Conservation (phyloP, 192 early-diverging fungal species). For the Linnemannia exigua region DNA sequence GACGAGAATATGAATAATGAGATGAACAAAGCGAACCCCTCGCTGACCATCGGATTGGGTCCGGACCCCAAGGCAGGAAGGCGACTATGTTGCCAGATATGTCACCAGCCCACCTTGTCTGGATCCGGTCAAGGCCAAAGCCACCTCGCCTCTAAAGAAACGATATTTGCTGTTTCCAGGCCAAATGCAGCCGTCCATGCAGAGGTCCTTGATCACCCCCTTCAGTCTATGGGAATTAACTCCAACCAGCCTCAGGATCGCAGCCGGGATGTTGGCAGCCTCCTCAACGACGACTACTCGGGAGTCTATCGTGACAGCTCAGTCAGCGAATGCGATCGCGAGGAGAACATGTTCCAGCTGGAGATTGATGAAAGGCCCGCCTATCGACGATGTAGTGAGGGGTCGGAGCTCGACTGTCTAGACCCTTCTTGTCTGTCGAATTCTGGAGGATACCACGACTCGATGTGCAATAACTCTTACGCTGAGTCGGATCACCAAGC, state of each 20-base stretch:
- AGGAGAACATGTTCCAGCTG: constrained; percentile 51
- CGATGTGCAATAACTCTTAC: constrained; percentile 9
- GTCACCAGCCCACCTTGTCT: constrained; percentile 26
- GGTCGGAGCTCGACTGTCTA: constrained; percentile 12
- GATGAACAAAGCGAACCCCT: background rate
- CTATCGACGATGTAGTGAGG: constrained; percentile 4
- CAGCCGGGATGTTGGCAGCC: background rate
- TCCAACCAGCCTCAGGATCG: constrained; percentile 5
- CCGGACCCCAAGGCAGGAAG: background rate
- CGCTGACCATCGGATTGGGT: too few relatives aligned
- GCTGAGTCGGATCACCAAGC: background rate
- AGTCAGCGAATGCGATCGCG: constrained; percentile 36
- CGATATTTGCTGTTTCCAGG: background rate
- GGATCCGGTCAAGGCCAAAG: background rate
- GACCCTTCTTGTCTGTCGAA: background rate
- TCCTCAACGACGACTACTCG: constrained; percentile 16
- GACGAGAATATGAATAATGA: constrained; percentile 23
- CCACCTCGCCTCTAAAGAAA: background rate
- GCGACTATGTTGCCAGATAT: constrained; percentile 24
- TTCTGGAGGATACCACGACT: background rate
- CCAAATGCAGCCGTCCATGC: background rate
- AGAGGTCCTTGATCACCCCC: background rate
- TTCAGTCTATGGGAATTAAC: constrained; percentile 10
- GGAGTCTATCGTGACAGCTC: background rate
- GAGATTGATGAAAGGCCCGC: constrained; percentile 43